Evolutionary conservation across 73 alveolate species (phyloP), one percentile per base, ranked within the genome.

Genomic region (Tetrahymena borealis): DNA sequence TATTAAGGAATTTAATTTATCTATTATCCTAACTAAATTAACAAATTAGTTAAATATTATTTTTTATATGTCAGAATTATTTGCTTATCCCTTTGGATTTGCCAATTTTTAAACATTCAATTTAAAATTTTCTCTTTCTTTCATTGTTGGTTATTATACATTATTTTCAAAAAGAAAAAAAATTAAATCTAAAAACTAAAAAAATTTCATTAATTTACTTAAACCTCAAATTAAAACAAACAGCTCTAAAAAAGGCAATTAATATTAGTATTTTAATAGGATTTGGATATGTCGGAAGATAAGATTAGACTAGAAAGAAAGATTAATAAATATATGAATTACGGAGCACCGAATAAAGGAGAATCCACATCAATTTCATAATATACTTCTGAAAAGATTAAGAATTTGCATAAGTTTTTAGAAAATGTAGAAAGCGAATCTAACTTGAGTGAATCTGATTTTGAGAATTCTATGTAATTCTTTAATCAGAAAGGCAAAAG

Each of bases 341-440:
- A 79, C 20, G 77, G 77, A 10, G 40, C 40, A 32, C n/a, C 20
- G 11, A 79, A 36, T 79, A 79, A 79, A 31, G 43, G 91, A 0
- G 91, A 36, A 8, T 78, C 37, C 32, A 91, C 77, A 11, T 32
- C 93, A 3, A 40, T 93, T 20, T 85, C 90, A 32, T 40, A 78
- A 93, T 93, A 93, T 9, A 93, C 95, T 5, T 79, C 90, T 31
- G 78, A 90, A 11, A 93, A 93, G 78, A 93, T 93, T 11, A 93
- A 93, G 39, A 93, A 93, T 40, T 79, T 93, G 13, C 91, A 93
- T 32, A 79, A 93, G 35, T 93, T 93, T 93, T 37, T 93, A 31
- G 95, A 93, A 28, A 93, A 93, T 93, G 95, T 93, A 38, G 95
- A 93, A 39, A 60, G 85, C 10, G 85, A 13, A 60, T 60, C 85